phyloP scores from a whole-genome alignment of 139 green algal genomes.

The Tetradesmus obliquus region DNA sequence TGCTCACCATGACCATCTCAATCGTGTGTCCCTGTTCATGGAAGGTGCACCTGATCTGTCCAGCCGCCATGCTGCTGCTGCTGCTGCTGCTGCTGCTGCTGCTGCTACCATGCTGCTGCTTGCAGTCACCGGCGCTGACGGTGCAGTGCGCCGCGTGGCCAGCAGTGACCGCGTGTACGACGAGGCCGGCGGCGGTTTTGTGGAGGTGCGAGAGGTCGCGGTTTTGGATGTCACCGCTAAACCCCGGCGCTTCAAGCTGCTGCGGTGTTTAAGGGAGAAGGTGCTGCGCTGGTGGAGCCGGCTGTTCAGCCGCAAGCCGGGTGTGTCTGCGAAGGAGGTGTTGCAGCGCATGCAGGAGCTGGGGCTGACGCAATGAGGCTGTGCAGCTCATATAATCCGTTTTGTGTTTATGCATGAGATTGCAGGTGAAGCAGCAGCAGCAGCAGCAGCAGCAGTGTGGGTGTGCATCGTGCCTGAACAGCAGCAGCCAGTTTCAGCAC shows the following conservation, averaged over 20 bases:
- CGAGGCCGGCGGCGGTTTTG: background rate
- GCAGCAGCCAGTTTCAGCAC: too few relatives aligned
- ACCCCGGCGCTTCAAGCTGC: background rate
- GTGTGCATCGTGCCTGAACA: too few relatives aligned
- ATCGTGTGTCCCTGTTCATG: too few relatives aligned
- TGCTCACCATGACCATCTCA: too few relatives aligned
- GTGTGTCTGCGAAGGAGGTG: background rate
- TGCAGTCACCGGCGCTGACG: background rate
- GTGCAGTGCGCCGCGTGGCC: background rate
- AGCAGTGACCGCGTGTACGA: conserved; percentile 12
- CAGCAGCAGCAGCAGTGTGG: too few relatives aligned
- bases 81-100: too few relatives aligned
- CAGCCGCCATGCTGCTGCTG: too few relatives aligned
- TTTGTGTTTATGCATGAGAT: too few relatives aligned
- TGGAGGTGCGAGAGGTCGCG: background rate
- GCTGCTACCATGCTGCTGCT: background rate
- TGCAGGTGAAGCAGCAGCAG: too few relatives aligned
- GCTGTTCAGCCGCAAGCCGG: conserved; percentile 4
- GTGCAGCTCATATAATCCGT: too few relatives aligned
- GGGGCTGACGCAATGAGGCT: background rate
- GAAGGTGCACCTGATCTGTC: too few relatives aligned
- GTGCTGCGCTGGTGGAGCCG: conserved; percentile 23
- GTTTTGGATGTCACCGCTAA: conserved; percentile 21
- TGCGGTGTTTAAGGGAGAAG: background rate
- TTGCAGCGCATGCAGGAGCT: background rate